Evolutionary conservation across 129 eudicot genomes (phyloP).

Genomic region (Arctium minus): DNA sequence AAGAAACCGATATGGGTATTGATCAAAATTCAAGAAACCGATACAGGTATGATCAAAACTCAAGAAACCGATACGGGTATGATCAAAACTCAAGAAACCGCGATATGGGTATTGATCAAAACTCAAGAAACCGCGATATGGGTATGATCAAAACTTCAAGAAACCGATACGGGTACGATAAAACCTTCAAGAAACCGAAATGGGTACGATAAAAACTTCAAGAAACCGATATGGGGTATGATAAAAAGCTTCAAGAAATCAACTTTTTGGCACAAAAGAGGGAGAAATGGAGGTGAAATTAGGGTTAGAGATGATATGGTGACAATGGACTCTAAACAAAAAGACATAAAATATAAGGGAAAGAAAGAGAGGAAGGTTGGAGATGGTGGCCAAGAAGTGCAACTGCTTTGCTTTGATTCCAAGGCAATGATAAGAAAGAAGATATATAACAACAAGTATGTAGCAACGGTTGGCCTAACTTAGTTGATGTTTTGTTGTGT

Average conservation of each 20-base stretch:
- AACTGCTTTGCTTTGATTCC: conserved; percentile 80
- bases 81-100: conserved; percentile 1
- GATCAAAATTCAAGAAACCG: conserved; percentile 12
- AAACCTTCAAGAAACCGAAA: not conserved
- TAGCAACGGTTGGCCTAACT: conserved; percentile 79
- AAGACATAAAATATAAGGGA: conserved; percentile 25
- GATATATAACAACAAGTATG: conserved; percentile 15
- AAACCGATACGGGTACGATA: not conserved
- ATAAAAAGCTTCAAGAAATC: not conserved
- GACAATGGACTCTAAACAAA: not conserved
- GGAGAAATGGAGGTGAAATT: not conserved
- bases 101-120: not conserved
- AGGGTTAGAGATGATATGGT: conserved; percentile 8
- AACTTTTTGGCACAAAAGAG: not conserved
- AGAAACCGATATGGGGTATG: conserved; percentile 11
- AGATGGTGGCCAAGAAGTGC: conserved; percentile 90
- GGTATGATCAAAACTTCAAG: conserved; percentile 1
- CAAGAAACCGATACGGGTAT: conserved; percentile 2
- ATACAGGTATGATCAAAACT: not conserved
- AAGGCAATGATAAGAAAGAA: conserved; percentile 50
- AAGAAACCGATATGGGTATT: not conserved
- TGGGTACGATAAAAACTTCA: not conserved
- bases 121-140: conserved; percentile 2
- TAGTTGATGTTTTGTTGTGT: conserved; percentile 35
- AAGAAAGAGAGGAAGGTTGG: conserved; percentile 42